Conservation (phyloP, 306 rosid genomes). For the Styphnolobium japonicum region DNA sequence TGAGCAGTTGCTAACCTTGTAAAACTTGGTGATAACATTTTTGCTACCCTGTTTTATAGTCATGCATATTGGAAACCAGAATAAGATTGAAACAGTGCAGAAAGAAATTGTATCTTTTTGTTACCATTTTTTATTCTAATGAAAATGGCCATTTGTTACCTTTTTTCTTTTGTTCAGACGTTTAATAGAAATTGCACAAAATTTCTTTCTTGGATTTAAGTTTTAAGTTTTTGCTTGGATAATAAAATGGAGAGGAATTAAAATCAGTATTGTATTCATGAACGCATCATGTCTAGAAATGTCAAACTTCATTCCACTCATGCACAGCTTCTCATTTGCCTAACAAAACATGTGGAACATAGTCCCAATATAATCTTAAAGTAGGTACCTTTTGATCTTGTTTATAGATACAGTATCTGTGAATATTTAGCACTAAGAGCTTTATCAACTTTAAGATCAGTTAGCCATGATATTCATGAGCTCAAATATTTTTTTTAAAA, state of each 20-base stretch:
- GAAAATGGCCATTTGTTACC: not conserved
- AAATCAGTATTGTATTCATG: not conserved
- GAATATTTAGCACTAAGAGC: not conserved
- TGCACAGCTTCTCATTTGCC: not conserved
- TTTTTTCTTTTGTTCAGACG: not conserved
- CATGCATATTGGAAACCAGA: too few species aligned
- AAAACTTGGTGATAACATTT: not conserved
- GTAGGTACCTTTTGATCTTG: constrained; percentile 1
- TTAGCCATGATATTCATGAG: not conserved
- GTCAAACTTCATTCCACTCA: constrained; percentile 9
- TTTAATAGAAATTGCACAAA: not conserved
- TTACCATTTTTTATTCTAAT: too few species aligned
- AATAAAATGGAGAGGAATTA: not conserved
- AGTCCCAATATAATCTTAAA: not conserved
- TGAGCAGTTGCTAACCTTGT: not conserved
- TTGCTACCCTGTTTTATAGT: not conserved
- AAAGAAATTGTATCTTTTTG: not conserved
- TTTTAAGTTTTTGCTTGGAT: not conserved
- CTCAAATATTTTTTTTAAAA: not conserved
- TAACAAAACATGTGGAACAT: not conserved
- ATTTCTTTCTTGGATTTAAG: not conserved
- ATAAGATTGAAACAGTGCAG: not conserved
- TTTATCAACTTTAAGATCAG: not conserved
- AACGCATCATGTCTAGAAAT: not conserved
- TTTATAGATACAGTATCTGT: not conserved